These are phyloP conservation scores for Boletus pseudo-olivaceus DNA, from an alignment of 768 basidiomycete genomes.

Conservation along the genomic window DNA sequence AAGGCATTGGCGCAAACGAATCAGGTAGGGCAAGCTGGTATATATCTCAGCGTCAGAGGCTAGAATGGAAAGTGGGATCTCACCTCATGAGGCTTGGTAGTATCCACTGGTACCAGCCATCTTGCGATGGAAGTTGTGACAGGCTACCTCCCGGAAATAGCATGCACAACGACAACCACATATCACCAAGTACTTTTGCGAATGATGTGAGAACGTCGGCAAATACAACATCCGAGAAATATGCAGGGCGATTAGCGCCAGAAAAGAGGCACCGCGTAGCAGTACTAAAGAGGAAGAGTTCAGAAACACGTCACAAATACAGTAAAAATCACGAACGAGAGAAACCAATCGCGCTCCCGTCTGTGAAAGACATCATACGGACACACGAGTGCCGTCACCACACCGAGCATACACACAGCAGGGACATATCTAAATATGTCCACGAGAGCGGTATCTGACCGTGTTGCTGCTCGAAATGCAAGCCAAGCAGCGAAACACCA, in stretches of 20 bases:
- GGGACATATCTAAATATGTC: slow-evolving; percentile 79
- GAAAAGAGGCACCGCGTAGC: slow-evolving; percentile 72
- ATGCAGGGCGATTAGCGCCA: slow-evolving; percentile 55
- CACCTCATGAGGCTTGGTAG: slow-evolving; percentile 87
- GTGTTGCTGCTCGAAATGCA: slow-evolving; percentile 58
- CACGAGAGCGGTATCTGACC: slow-evolving; percentile 54
- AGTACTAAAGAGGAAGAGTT: slow-evolving; percentile 43
- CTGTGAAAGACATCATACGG: slow-evolving; percentile 69
- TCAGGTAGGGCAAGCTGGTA: slow-evolving; percentile 73
- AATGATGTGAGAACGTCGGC: slow-evolving; percentile 97
- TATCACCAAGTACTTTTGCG: slow-evolving; percentile 93
- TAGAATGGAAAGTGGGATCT: slow-evolving; percentile 12
- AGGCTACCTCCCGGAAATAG: slow-evolving; percentile 82
- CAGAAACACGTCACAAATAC: not conserved
- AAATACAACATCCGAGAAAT: slow-evolving; percentile 90
- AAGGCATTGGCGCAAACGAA: slow-evolving; percentile 93
- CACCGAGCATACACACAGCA: slow-evolving; percentile 57
- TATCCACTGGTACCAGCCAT: slow-evolving; percentile 69
- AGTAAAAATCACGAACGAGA: slow-evolving; percentile 54
- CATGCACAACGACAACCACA: slow-evolving; percentile 87
- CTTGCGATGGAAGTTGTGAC: slow-evolving; percentile 55
- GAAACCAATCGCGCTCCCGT: slow-evolving; percentile 71
- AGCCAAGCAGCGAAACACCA: slow-evolving; percentile 70
- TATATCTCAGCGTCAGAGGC: slow-evolving; percentile 1
- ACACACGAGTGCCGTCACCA: slow-evolving; percentile 55